These are phyloP conservation scores for Scutellaria minor DNA, from an alignment of 257 asterid species.

Conservation along the genomic window DNA sequence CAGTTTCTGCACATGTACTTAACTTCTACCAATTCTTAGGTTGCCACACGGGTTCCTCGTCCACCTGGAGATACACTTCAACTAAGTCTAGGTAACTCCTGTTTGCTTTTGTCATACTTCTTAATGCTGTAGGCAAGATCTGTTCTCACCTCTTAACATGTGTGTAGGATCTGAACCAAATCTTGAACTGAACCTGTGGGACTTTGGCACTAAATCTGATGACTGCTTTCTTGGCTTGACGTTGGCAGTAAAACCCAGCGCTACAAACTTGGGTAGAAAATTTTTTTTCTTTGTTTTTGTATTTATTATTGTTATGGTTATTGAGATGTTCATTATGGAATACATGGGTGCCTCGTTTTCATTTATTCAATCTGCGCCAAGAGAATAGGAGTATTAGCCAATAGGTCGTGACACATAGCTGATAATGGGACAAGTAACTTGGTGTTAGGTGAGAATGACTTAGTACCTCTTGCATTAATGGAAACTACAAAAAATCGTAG, in stretches of 20 bases:
- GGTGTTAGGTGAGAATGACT: conserved; percentile 18
- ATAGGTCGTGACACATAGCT: background rate
- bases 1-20: conserved; percentile 35
- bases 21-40: conserved; percentile 54
- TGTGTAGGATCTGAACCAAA: conserved; percentile 81
- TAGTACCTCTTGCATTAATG: background rate
- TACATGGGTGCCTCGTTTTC: conserved; percentile 12
- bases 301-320: background rate
- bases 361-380: conserved; percentile 5
- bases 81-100: conserved; percentile 64
- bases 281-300: background rate
- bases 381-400: background rate
- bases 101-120: conserved; percentile 37
- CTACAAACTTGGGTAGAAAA: conserved; percentile 65
- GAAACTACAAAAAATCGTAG: background rate
- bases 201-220: conserved; percentile 68
- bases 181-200: conserved; percentile 97
- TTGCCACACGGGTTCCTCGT: conserved; percentile 62
- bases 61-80: conserved; percentile 66
- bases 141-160: conserved; percentile 25
- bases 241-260: conserved; percentile 88
- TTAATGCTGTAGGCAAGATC: conserved; percentile 32
- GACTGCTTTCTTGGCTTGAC: conserved; percentile 96
- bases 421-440: conserved; percentile 16
- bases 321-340: conserved; percentile 25